A percentile compares a stretch with the other conserved stretches of the same genome.
Conservation (phyloP, 2,329 filamentous ascomycete genomes). For the Parastagonospora avenae region DNA sequence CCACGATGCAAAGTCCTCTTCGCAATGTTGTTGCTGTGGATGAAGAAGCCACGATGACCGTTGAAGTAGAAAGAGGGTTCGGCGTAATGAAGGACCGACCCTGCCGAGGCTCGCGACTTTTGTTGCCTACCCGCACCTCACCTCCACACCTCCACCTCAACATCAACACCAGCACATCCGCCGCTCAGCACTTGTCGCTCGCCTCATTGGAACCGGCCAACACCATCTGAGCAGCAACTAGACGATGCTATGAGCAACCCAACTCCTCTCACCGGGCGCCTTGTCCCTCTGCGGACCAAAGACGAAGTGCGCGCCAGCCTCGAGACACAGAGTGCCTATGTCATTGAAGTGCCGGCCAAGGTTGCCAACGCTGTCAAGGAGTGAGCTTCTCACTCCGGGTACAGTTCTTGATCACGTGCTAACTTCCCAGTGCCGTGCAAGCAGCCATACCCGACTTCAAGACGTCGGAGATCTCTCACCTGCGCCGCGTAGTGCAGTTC, state of each 20-base stretch:
- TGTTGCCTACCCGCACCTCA: constrained; percentile 5
- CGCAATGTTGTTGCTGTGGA: not conserved
- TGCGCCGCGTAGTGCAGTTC: constrained; percentile 77
- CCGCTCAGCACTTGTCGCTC: not conserved
- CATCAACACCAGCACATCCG: not conserved
- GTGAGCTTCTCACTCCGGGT: constrained; percentile 55
- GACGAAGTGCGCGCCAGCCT: constrained; percentile 56
- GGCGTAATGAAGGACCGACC: constrained; percentile 12
- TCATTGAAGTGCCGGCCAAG: constrained; percentile 74
- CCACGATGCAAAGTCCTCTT: too few relatives aligned
- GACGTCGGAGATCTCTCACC: constrained; percentile 58
- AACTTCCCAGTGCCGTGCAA: constrained; percentile 52
- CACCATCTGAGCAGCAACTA: constrained; percentile 3
- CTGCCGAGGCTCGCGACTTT: constrained; percentile 16
- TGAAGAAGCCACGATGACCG: too few relatives aligned
- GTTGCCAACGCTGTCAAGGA: constrained; percentile 73
- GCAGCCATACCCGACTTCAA: constrained; percentile 51
- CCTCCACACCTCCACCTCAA: constrained; percentile 6
- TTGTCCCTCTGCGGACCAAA: constrained; percentile 54
- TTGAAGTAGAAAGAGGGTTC: not conserved
- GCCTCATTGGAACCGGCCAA: not conserved
- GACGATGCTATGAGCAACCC: constrained; percentile 33
- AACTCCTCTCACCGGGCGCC: constrained; percentile 25
- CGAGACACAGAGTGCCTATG: constrained; percentile 67
- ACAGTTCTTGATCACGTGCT: constrained; percentile 18